Base-by-base conservation (phyloP, 768 basidiomycete genomes). In the Dendrothele bispora region DNA sequence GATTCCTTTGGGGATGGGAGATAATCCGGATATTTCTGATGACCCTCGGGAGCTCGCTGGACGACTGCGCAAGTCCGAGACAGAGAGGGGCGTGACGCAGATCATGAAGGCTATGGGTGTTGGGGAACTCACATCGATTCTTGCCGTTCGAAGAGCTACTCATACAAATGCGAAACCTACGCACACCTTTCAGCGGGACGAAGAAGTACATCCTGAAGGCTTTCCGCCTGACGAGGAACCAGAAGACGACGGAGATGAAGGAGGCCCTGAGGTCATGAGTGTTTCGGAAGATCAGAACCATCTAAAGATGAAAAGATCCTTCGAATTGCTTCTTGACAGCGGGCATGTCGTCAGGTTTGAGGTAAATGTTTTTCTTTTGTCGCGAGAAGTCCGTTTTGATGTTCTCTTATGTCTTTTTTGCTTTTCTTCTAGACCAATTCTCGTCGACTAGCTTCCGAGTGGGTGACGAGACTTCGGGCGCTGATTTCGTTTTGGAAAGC, bases 381-480 rank as follows among this genome's bases (percentile, higher is more conserved):
- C 26, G 42, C 29, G 30, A 22, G 37, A 46, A 36, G 38, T 43
- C 39, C 43, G 30, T 28, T 17, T 54, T 37, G 12, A 29, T 34
- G 17, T 30, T 21, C 24, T 35, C 51, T n/a, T n/a, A n/a, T n/a
- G n/a, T n/a, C n/a, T n/a, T n/a, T n/a, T n/a, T n/a, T n/a, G n/a
- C n/a, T n/a, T n/a, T n/a, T n/a, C n/a, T n/a, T n/a, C n/a, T n/a
- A 94, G 90, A 74, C 83, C 29, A 71, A 86, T 70, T 83, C 84
- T 20, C 70, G 79, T 46, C 69, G 61, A 26, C 73, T 85, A 37
- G 88, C 89, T 0, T 61, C 84, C 41, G 93, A 98, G 60, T 98
- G 95, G 95, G 82, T 97, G 40, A 76, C 80, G 41, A 77, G 84
- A 32, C 77, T 98, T 4, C 79, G 80, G 15, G 78, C 78, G 22